These are phyloP conservation scores for Botrytis byssoidea DNA, from an alignment of 2,329 filamentous ascomycete species.

Conservation along the genomic window DNA sequence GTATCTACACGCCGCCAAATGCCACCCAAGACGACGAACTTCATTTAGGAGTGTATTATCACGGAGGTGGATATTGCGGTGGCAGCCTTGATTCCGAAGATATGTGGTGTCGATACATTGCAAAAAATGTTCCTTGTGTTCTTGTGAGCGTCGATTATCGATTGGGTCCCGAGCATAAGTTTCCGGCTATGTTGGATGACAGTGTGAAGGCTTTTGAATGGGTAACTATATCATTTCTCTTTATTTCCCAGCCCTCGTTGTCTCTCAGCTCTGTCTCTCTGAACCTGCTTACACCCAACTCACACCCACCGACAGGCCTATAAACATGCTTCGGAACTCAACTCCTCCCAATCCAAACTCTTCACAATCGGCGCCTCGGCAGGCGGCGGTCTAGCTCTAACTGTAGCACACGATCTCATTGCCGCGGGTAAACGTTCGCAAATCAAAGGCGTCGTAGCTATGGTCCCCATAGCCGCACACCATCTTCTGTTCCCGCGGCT, in stretches of 20 bases:
- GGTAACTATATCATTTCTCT: not conserved
- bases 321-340: conserved; percentile 23
- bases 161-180: conserved; percentile 35
- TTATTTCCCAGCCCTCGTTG: too few species aligned
- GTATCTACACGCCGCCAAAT: conserved; percentile 31
- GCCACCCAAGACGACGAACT: not conserved
- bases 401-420: conserved; percentile 31
- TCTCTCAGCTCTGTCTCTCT: too few species aligned
- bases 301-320: conserved; percentile 23
- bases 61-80: conserved; percentile 59
- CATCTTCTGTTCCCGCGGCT: conserved; percentile 24
- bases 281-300: too few species aligned
- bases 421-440: conserved; percentile 20
- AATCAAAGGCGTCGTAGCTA: conserved; percentile 30
- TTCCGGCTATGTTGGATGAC: conserved; percentile 15
- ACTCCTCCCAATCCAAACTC: conserved; percentile 18
- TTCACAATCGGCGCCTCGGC: conserved; percentile 33
- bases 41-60: conserved; percentile 55
- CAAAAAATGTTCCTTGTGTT: conserved; percentile 49
- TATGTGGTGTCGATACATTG: conserved; percentile 54
- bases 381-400: conserved; percentile 31
- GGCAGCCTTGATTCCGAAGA: conserved; percentile 64
- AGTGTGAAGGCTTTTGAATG: conserved; percentile 3
- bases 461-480: conserved; percentile 32
- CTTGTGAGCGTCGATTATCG: conserved; percentile 57